These are phyloP conservation scores for Polyporus arcularius DNA, from an alignment of 768 basidiomycete genomes.

Conservation along the genomic window DNA sequence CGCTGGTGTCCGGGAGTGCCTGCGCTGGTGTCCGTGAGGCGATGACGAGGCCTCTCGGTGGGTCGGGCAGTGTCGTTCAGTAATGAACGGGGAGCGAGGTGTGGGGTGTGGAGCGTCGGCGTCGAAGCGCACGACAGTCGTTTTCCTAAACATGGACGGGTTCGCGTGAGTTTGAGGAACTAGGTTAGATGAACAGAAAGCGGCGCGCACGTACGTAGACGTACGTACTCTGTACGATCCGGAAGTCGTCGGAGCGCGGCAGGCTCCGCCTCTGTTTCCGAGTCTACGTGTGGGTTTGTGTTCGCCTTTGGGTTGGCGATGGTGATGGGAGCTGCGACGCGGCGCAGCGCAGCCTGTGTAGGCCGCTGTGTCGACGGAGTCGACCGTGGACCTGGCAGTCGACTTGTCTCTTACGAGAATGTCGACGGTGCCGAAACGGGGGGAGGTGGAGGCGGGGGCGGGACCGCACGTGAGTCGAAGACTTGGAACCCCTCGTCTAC, in stretches of 20 bases:
- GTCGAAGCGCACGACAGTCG: slow-evolving; percentile 24
- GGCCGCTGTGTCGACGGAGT: slow-evolving; percentile 59
- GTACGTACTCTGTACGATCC: slow-evolving; percentile 23
- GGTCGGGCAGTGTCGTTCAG: neutral
- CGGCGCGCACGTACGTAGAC: too few species aligned
- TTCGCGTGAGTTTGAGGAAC: too few species aligned
- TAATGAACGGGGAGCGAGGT: too few species aligned
- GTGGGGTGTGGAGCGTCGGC: slow-evolving; percentile 17
- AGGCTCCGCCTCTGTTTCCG: too few species aligned
- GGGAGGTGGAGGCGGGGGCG: slow-evolving; percentile 37
- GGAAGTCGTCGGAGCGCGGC: slow-evolving; percentile 10
- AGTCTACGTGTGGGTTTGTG: neutral
- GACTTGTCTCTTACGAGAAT: slow-evolving; percentile 26
- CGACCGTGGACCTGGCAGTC: slow-evolving; percentile 40
- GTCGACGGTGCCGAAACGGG: slow-evolving; percentile 64
- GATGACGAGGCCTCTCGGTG: neutral
- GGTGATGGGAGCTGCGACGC: slow-evolving; percentile 23
- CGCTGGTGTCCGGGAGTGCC: neutral
- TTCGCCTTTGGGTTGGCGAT: slow-evolving; percentile 1
- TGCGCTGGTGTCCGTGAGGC: too few species aligned
- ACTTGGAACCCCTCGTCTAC: slow-evolving; percentile 51
- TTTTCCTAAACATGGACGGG: too few species aligned
- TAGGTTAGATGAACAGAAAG: too few species aligned
- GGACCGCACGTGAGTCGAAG: slow-evolving; percentile 58
- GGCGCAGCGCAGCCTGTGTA: slow-evolving; percentile 65